phyloP scores from a whole-genome alignment of 2,329 filamentous ascomycete species.

The Allantophomopsis lycopodina region DNA sequence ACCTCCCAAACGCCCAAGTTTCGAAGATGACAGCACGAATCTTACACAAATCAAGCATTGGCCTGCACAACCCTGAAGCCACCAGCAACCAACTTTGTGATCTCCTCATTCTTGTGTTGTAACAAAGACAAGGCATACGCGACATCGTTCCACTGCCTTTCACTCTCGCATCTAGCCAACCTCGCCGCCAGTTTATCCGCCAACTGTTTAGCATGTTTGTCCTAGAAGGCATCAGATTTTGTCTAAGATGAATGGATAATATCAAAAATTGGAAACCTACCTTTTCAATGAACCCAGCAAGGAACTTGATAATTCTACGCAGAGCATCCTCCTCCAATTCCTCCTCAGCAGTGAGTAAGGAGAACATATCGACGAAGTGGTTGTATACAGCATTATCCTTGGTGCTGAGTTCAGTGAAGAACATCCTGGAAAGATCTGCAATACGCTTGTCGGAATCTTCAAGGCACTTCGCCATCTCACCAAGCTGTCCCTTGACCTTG shows the following conservation, averaged over 20 bases:
- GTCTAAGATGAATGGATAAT: neutral
- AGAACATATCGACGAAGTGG: constrained; percentile 99
- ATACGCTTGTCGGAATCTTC: constrained; percentile 94
- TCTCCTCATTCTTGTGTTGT: constrained; percentile 88
- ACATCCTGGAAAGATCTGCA: constrained; percentile 89
- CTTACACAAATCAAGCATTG: constrained; percentile 27
- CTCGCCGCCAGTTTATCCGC: constrained; percentile 85
- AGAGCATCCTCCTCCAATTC: constrained; percentile 76
- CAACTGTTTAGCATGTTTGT: constrained; percentile 93
- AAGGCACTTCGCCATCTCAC: constrained; percentile 97
- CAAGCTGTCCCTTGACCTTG: constrained; percentile 97
- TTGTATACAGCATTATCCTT: constrained; percentile 99
- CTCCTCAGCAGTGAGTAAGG: constrained; percentile 70
- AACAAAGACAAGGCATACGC: constrained; percentile 81
- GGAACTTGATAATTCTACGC: constrained; percentile 76
- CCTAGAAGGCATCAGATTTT: constrained; percentile 34
- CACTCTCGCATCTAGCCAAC: constrained; percentile 73
- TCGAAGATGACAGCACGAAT: too few relatives aligned
- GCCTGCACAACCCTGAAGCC: constrained; percentile 63
- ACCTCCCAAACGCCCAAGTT: too few relatives aligned
- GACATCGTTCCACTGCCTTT: constrained; percentile 96
- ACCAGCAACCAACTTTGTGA: constrained; percentile 59
- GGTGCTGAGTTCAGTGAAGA: constrained; percentile 92
- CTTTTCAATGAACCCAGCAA: constrained; percentile 96
- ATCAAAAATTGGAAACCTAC: constrained; percentile 30